These are phyloP conservation scores for Hypoxylon fuscum DNA, from an alignment of 495 filamentous ascomycete species.

Conservation along the genomic window DNA sequence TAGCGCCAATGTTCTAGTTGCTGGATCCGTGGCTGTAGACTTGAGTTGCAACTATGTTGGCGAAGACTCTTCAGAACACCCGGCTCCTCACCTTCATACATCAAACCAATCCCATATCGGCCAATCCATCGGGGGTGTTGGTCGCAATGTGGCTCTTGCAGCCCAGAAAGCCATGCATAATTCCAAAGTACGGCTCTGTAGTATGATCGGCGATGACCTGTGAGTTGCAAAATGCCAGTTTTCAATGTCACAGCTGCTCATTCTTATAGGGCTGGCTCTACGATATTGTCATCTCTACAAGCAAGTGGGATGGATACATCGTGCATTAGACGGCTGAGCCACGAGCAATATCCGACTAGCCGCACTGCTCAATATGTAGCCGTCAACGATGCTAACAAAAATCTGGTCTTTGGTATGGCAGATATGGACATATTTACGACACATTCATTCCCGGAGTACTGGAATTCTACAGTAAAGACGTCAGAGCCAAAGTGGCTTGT, in stretches of 20 bases:
- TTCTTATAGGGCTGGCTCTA: slow-evolving; percentile 66
- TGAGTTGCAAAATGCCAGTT: slow-evolving; percentile 35
- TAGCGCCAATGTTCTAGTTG: slow-evolving; percentile 76
- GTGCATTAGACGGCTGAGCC: slow-evolving; percentile 66
- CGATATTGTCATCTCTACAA: slow-evolving; percentile 69
- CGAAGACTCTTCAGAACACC: slow-evolving; percentile 39
- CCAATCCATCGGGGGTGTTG: slow-evolving; percentile 91
- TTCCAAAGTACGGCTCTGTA: slow-evolving; percentile 70
- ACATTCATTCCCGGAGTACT: slow-evolving; percentile 58
- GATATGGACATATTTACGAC: slow-evolving; percentile 88
- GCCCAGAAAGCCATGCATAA: slow-evolving; percentile 62
- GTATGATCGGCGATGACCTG: slow-evolving; percentile 78
- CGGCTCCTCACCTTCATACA: slow-evolving; percentile 70
- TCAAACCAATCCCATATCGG: slow-evolving; percentile 85
- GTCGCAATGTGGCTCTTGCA: slow-evolving; percentile 88
- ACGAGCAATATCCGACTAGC: slow-evolving; percentile 54
- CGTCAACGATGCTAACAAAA: slow-evolving; percentile 83
- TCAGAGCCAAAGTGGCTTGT: slow-evolving; percentile 76
- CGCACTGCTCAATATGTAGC: slow-evolving; percentile 91
- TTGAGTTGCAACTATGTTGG: slow-evolving; percentile 80
- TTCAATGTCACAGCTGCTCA: slow-evolving; percentile 2
- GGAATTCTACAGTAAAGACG: slow-evolving; percentile 65
- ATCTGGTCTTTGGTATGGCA: slow-evolving; percentile 87
- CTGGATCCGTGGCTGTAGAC: slow-evolving; percentile 89
- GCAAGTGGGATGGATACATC: slow-evolving; percentile 68